Conservation (phyloP, 106 monocot species). For the Apostasia shenzhenica region DNA sequence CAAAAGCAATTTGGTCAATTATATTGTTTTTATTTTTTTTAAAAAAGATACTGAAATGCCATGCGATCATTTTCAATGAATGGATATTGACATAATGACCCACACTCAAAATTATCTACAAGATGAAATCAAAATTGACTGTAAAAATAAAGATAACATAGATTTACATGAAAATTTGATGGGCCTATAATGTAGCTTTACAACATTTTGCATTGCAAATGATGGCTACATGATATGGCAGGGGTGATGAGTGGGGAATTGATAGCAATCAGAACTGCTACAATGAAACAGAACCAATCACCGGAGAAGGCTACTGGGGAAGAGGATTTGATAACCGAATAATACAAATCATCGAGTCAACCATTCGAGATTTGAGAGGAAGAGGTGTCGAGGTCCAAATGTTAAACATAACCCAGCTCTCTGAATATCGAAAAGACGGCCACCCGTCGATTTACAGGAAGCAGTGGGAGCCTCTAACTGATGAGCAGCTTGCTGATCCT, state of each 20-base stretch:
- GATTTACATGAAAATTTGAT: no score
- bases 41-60: no score
- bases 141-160: no score
- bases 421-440: slow-evolving; percentile 74
- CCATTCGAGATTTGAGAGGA: slow-evolving; percentile 21
- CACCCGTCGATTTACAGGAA: slow-evolving; percentile 71
- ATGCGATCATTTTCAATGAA: no score
- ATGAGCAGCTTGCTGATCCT: slow-evolving; percentile 45
- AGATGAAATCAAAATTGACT: no score
- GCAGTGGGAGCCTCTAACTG: slow-evolving; percentile 52
- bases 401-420: slow-evolving; percentile 69
- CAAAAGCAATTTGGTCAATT: no score
- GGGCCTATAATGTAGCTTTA: no score
- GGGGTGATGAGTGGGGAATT: slow-evolving; percentile 54
- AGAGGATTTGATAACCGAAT: slow-evolving; percentile 39
- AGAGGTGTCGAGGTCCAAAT: slow-evolving; percentile 48
- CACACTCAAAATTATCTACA: no score
- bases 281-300: slow-evolving; percentile 60
- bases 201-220: not conserved
- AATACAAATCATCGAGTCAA: slow-evolving; percentile 35
- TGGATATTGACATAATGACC: no score
- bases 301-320: slow-evolving; percentile 24
- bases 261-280: slow-evolving; percentile 46
- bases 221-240: slow-evolving; percentile 4
- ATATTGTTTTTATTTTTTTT: no score